These are phyloP conservation scores for Stellera chamaejasme DNA, from an alignment of 345 rosid species.

Conservation along the genomic window DNA sequence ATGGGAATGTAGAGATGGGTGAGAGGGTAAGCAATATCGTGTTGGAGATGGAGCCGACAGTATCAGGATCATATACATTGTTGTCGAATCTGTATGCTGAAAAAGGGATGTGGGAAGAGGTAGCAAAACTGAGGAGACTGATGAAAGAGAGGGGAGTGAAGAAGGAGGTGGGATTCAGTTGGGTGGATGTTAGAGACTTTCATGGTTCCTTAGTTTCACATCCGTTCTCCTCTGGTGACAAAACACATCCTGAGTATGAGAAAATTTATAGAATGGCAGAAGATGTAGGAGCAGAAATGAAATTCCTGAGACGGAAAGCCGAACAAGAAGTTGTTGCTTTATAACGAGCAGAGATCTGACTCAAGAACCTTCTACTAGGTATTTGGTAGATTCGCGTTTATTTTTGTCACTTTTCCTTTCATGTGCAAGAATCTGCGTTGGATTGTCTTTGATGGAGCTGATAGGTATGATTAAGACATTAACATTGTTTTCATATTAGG, in stretches of 20 bases:
- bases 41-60: conserved; percentile 52
- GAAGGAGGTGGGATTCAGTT: conserved; percentile 77
- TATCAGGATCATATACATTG: conserved; percentile 67
- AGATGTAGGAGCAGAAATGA: conserved; percentile 53
- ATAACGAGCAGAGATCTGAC: no score
- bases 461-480: conserved; percentile 38
- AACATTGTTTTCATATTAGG: neutral
- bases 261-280: conserved; percentile 50
- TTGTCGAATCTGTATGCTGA: conserved; percentile 88
- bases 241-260: conserved; percentile 45
- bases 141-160: conserved; percentile 74
- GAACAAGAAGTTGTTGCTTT: conserved; percentile 2
- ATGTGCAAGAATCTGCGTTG: conserved; percentile 55
- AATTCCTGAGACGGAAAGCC: conserved; percentile 23
- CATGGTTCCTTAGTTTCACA: conserved; percentile 40
- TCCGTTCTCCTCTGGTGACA: conserved; percentile 77
- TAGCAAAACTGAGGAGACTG: conserved; percentile 42
- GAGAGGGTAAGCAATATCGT: conserved; percentile 49
- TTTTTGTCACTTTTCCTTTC: conserved; percentile 48
- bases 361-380: no score
- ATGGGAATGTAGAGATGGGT: conserved; percentile 68
- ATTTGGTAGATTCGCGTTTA: no score
- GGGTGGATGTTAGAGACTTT: conserved; percentile 58
- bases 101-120: conserved; percentile 73
- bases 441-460: conserved; percentile 98